Evolutionary conservation across 768 basidiomycete genomes (phyloP), one percentile per base, ranked within the genome.

Genomic region (Leccinum subtestaceum): DNA sequence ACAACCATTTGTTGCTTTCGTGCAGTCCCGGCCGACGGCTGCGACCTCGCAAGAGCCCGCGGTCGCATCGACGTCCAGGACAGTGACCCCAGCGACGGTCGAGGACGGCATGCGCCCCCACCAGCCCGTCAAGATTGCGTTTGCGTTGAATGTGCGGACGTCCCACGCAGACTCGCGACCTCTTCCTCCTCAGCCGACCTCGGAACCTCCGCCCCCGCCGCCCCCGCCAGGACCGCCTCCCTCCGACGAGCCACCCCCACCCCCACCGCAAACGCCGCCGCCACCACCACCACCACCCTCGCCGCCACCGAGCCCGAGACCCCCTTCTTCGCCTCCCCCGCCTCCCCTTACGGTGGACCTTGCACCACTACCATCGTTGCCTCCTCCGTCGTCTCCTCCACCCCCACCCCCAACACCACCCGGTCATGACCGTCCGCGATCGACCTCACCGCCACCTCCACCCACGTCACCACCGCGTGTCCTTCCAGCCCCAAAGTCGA

Each of bases 171-270:
- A 73, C 19, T 63, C 65, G 53, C 69, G 70, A 48, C 66, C 69
- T 15, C 70, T 67, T 38, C 71, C 77, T 4, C 74, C 76, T 1
- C 71, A 74, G 10, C 73, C 78, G 5, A 72, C 78, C 45, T 72
- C 77, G 25, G 72, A 71, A 47, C 69, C 76, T 3, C 75, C 76
- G 0, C 78, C 77, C 0, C 75, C 75, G 0, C 73, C 72, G 0
- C 75, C 74, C 13, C 74, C 73, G 5, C 65, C 65, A 19, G 64
- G 69, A 59, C 66, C 72, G 10, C 70, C 70, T 54, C 64, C 70
- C 53, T 63, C 73, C 64, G 48, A 67, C 45, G 61, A 64, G 13
- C 66, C 25, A 25, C 25, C 25, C 25, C 25, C 25, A 0, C 69
- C 65, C 0, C 66, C 71, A 1, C 64, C 69, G 31, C 71, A 64